phyloP scores from a whole-genome alignment of 2,329 filamentous ascomycete genomes.

The Xylariaceae sp. region DNA sequence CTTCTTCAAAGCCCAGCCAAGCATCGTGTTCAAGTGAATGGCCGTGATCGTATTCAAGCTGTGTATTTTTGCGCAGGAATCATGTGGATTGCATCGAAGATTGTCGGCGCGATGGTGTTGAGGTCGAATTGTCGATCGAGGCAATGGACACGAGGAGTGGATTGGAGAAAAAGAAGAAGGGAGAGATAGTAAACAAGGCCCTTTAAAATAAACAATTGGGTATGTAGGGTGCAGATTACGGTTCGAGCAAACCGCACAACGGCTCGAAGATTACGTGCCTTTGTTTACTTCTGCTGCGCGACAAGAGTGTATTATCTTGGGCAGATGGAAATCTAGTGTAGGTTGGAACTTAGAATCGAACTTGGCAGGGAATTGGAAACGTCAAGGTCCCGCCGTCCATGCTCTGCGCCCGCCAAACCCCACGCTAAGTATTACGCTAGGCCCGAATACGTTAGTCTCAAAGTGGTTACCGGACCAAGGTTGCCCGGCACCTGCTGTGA shows the following conservation, averaged over 20 bases:
- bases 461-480: too few relatives aligned
- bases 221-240: background rate
- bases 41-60: background rate
- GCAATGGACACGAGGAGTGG: background rate
- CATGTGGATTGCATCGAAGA: background rate
- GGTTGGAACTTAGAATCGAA: background rate
- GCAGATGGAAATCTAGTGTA: background rate
- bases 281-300: slow-evolving; percentile 14
- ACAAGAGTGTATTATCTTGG: slow-evolving; percentile 2
- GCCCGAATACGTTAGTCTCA: too few relatives aligned
- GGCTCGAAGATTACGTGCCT: background rate
- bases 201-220: background rate
- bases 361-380: background rate
- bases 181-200: background rate
- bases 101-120: background rate
- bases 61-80: background rate
- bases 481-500: too few relatives aligned
- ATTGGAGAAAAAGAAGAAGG: background rate
- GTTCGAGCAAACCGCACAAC: slow-evolving; percentile 7
- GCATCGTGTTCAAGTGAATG: slow-evolving; percentile 37
- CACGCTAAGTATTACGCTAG: background rate
- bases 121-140: background rate
- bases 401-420: background rate
- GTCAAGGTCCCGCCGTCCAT: background rate
- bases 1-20: slow-evolving; percentile 55